Evolutionary conservation across 257 asterid genomes (phyloP), one percentile per base, ranked within the genome.

Genomic region (Penstemon barbatus): DNA sequence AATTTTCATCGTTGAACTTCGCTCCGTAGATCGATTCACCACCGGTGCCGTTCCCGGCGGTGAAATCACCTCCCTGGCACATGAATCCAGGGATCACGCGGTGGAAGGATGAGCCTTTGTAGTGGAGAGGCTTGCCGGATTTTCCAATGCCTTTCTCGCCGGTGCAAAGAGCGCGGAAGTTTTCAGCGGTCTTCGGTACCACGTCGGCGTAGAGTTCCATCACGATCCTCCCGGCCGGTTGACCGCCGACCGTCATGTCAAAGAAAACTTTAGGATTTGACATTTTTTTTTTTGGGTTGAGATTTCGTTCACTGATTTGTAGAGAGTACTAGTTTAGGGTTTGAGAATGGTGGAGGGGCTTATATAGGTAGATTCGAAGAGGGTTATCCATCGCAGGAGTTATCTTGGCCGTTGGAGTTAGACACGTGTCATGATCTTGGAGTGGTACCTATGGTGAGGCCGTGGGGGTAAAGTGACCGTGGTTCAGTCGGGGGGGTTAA

Each of bases 121-220:
- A 79, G 66, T 82, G 84, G 40, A 82, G 86, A 7, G 79, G 77
- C 41, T 54, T 75, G 7, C 76, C 83, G 75, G 57, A 25, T 37
- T 15, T 57, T 37, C 73, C 70, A 37, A 68, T 46, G 71, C 82
- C 86, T 54, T 68, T 77, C 56, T 82, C 82, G 0, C 86, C 86
- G 33, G 33, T 25, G 33, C 33, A 25, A 25, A 25, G 33, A 81
- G 84, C 86, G 45, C 84, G 71, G 67, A 82, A 82, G 58, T 82
- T 82, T 65, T 82, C 86, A 36, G 77, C 81, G 45, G 84, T 79
- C 62, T 68, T 79, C 5, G 84, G 84, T 6, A 75, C 84, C 4
- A 75, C 64, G 37, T 79, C 73, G 4, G 37, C 56, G 49, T 58
- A 79, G 25, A 79, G 64, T 50, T 75, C 84, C 55, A 79, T 49